Conservation (phyloP, 495 filamentous ascomycete genomes). For the Penicillium lividum region DNA sequence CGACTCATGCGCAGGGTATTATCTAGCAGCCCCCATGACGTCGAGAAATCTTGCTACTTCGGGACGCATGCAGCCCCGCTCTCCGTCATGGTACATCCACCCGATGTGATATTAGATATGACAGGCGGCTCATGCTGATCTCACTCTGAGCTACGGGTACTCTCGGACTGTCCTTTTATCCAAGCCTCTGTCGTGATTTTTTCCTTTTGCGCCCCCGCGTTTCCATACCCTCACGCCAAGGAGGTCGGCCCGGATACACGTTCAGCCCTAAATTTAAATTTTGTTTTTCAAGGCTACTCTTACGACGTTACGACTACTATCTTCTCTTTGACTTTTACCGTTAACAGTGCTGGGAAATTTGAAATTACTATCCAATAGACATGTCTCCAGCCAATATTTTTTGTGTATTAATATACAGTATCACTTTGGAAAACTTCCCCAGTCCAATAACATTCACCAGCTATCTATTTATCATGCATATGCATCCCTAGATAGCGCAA, state of each 20-base stretch:
- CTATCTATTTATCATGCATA: background rate
- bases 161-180: background rate
- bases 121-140: conserved; percentile 28
- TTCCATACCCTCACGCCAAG: background rate
- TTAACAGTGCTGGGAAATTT: background rate
- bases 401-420: background rate
- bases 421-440: background rate
- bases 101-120: conserved; percentile 16
- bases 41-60: conserved; percentile 17
- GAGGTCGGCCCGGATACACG: background rate
- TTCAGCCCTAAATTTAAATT: background rate
- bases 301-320: background rate
- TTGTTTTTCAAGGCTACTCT: background rate
- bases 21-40: conserved; percentile 12
- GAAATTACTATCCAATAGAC: background rate
- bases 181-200: background rate
- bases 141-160: background rate
- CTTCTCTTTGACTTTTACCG: background rate
- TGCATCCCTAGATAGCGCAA: too few species aligned
- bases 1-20: conserved; percentile 20
- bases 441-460: background rate
- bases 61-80: conserved; percentile 20
- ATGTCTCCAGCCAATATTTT: background rate
- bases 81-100: conserved; percentile 18
- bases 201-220: background rate